Base-by-base conservation (phyloP, 225 moss, liverwort and hornwort species). In the Bryoerythrophyllum caledonicum region DNA sequence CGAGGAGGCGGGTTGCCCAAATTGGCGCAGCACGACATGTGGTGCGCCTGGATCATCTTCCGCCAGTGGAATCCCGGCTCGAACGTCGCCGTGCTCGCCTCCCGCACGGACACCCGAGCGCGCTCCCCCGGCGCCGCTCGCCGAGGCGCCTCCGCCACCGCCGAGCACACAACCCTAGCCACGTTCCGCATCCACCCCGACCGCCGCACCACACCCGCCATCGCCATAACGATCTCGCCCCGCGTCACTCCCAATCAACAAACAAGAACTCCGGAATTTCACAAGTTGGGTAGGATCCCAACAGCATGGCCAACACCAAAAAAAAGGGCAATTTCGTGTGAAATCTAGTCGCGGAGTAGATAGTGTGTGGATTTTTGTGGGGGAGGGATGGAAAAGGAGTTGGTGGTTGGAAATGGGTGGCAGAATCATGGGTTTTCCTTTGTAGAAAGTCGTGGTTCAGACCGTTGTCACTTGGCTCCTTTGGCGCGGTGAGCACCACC, bases 21-120 rank as follows among this genome's bases (percentile, higher is more conserved):
- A 76, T 89, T 92, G 1, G 96, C 94, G 59, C 96, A 97, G 80
- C 94, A 97, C 27, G 94, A 97, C 80, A 92, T 84, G 20, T 75
- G 78, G 27, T 87, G 82, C 32, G 81, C 80, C 62, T 84, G 91
- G 64, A 85, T 75, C 77, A 85, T 83, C 78, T 69, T 88, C 58
- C 85, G 80, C 88, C 88, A 88, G 67, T 86, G 83, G 38, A 85
- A 88, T 63, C 78, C 89, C 11, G 88, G 88, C 82, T 87, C 87
- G 46, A 87, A 87, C 0, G 87, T 85, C 13, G 41, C 34, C 68
- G 60, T 84, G 58, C 79, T 84, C 8, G 73, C 61, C 54, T 75
- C 72, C 25, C 88, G 77, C 65, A 24, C 12, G 12, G 62, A 24
- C 35, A 19, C 60, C 7, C 35, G 1, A 30, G 19, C 74, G 16